phyloP scores from a whole-genome alignment of 108 stramenopile genomes.

The Bacterosira constricta region DNA sequence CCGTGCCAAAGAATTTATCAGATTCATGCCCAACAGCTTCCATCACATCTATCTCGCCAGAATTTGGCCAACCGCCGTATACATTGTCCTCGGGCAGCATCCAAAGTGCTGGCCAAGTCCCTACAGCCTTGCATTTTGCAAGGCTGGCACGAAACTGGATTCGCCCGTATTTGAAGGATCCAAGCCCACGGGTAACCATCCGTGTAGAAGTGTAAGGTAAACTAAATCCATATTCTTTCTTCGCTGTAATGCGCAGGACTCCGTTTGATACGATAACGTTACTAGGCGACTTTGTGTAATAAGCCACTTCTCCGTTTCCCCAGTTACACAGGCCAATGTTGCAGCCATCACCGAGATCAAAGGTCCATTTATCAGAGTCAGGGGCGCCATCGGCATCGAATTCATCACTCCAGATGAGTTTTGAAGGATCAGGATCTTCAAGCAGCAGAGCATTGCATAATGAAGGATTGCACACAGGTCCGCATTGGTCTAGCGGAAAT shows the following conservation, averaged over 20 bases:
- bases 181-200: slow-evolving; percentile 20
- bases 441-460: slow-evolving; percentile 1
- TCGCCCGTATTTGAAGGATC: slow-evolving; percentile 34
- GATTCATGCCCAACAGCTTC: slow-evolving; percentile 47
- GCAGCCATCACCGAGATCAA: slow-evolving; percentile 38
- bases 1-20: slow-evolving; percentile 23
- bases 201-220: slow-evolving; percentile 27
- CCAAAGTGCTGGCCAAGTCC: slow-evolving; percentile 54
- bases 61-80: slow-evolving; percentile 46
- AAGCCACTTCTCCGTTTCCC: slow-evolving; percentile 31
- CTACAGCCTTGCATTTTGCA: slow-evolving; percentile 21
- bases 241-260: slow-evolving; percentile 22
- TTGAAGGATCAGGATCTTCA: slow-evolving; percentile 33
- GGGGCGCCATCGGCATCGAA: slow-evolving; percentile 36
- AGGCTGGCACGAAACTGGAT: slow-evolving; percentile 34
- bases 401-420: slow-evolving; percentile 29
- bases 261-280: slow-evolving; percentile 37
- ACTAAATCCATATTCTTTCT: background rate
- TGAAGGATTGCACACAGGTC: slow-evolving; percentile 16
- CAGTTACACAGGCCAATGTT: slow-evolving; percentile 15
- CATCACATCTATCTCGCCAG: slow-evolving; percentile 59
- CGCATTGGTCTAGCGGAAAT: slow-evolving; percentile 9
- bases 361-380: slow-evolving; percentile 10
- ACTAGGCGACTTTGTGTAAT: slow-evolving; percentile 21
- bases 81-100: slow-evolving; percentile 27